A percentile compares a stretch with the other conserved stretches of the same genome.
Evolutionary conservation across 148 eudicot genomes (phyloP).

Genomic region (Heliosperma pusillum): DNA sequence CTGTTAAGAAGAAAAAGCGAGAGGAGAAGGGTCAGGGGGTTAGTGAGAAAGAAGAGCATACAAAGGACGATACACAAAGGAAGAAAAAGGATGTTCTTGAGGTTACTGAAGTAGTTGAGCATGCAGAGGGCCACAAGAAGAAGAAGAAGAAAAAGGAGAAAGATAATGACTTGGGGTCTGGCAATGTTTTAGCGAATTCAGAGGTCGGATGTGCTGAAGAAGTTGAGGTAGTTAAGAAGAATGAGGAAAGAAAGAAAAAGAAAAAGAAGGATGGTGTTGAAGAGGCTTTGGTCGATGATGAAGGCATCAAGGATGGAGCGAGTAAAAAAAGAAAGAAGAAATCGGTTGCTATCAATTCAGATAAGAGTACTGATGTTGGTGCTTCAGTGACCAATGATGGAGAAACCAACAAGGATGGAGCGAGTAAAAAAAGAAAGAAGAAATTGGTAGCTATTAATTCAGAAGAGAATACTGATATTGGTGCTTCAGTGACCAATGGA

Average conservation of each 20-base stretch:
- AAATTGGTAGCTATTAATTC: not conserved
- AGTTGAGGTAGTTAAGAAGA: slow-evolving; percentile 1
- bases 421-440: slow-evolving; percentile 10
- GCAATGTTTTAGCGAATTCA: too few relatives aligned
- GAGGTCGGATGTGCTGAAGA: not conserved
- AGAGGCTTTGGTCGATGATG: not conserved
- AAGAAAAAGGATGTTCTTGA: not conserved
- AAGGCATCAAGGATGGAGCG: slow-evolving; percentile 1
- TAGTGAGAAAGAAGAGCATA: not conserved
- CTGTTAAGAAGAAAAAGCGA: slow-evolving; percentile 7
- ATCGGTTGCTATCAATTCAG: not conserved
- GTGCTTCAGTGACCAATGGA: not conserved
- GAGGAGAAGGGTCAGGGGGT: not conserved
- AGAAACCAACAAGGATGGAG: slow-evolving; percentile 4
- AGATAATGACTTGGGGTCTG: not conserved
- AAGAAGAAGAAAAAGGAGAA: not conserved
- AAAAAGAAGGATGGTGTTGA: slow-evolving; percentile 6
- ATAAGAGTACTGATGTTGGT: not conserved
- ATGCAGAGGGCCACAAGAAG: not conserved
- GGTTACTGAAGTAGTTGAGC: not conserved
- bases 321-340: slow-evolving; percentile 10
- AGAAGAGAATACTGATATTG: not conserved
- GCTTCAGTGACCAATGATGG: not conserved
- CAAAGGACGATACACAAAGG: not conserved
- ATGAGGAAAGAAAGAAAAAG: slow-evolving; percentile 13